A percentile compares a stretch with the other conserved stretches of the same genome.
Conservation (phyloP, 805 yeast species). For the Kregervanrija delftensis region DNA sequence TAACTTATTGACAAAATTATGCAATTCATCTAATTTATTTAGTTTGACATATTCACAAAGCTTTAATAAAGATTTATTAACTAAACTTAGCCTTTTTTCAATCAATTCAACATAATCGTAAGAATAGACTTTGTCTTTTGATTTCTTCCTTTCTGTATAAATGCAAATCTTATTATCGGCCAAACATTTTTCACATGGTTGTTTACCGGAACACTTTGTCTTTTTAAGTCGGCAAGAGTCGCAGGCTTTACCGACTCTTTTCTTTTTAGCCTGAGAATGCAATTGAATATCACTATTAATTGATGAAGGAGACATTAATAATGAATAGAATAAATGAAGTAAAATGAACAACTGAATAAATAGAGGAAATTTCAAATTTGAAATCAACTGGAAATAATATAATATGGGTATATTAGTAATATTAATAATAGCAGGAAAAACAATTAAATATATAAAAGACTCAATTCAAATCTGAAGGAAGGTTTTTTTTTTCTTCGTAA, state of each 20-base stretch:
- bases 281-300: too few species aligned
- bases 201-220: slow-evolving; percentile 57
- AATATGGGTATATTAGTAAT: too few species aligned
- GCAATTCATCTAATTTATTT: slow-evolving; percentile 1
- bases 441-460: too few species aligned
- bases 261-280: slow-evolving; percentile 26
- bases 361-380: too few species aligned
- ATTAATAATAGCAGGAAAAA: too few species aligned
- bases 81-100: slow-evolving; percentile 48
- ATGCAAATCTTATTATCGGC: slow-evolving; percentile 53
- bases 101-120: slow-evolving; percentile 56
- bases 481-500: too few species aligned
- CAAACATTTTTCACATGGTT: slow-evolving; percentile 51
- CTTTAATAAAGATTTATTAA: slow-evolving; percentile 44
- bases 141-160: slow-evolving; percentile 48
- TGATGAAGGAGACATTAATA: too few species aligned
- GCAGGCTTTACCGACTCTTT: slow-evolving; percentile 59
- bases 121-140: slow-evolving; percentile 50
- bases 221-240: slow-evolving; percentile 57
- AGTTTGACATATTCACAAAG: slow-evolving; percentile 24
- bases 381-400: too few species aligned
- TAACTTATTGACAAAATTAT: slow-evolving; percentile 8
- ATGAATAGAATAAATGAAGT: too few species aligned
- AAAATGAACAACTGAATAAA: too few species aligned
- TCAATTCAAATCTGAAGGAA: too few species aligned